These are phyloP conservation scores for Quercus tomentella DNA, from an alignment of 331 rosid species.

Conservation along the genomic window DNA sequence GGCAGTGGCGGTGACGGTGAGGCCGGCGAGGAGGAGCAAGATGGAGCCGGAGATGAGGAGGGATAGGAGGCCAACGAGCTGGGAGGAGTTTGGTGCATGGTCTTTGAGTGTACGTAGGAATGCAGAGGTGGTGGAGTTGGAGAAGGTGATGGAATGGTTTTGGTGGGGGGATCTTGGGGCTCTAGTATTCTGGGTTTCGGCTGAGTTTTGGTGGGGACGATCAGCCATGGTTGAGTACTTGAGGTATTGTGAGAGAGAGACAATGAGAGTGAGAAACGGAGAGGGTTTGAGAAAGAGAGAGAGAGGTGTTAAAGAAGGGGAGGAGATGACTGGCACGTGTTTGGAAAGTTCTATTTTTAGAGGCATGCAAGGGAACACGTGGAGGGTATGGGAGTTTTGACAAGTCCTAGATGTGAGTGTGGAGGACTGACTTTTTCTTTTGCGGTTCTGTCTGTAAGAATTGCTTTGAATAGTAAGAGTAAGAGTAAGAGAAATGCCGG, in stretches of 20 bases:
- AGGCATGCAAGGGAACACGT: constrained; percentile 55
- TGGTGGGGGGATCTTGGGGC: background rate
- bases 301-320: background rate
- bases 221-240: constrained; percentile 49
- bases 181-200: constrained; percentile 2
- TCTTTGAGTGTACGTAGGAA: constrained; percentile 45
- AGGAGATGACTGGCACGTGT: constrained; percentile 24
- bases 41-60: constrained; percentile 54
- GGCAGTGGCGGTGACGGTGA: constrained; percentile 37
- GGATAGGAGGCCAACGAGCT: constrained; percentile 49
- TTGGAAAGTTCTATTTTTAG: background rate
- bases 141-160: background rate
- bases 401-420: background rate
- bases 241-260: background rate
- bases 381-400: constrained; percentile 20
- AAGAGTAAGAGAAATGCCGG: too few relatives aligned
- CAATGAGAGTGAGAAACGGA: background rate
- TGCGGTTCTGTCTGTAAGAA: background rate
- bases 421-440: constrained; percentile 22
- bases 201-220: constrained; percentile 13
- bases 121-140: background rate
- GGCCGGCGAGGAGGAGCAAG: constrained; percentile 59
- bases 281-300: too few relatives aligned
- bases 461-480: too few relatives aligned
- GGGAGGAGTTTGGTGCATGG: constrained; percentile 54